Base-by-base conservation (phyloP, 495 filamentous ascomycete species). In the Extremus antarcticus region DNA sequence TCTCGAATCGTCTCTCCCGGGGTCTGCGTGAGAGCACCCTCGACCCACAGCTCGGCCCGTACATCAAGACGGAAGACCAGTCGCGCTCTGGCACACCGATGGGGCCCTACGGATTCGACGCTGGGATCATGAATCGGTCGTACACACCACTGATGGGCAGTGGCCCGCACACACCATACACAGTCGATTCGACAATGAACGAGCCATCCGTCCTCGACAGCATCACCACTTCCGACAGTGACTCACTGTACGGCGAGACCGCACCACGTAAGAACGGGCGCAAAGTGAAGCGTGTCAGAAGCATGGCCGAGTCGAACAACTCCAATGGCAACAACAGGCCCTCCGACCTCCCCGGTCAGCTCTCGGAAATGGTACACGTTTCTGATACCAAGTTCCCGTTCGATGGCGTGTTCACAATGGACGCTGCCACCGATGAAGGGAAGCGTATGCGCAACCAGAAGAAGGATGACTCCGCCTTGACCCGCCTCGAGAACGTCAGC, bases 381-480 rank as follows among this genome's bases (percentile, higher is more conserved):
- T n/a, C n/a, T n/a, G n/a, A n/a, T n/a, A n/a, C n/a, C n/a, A n/a
- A n/a, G n/a, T n/a, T n/a, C n/a, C n/a, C n/a, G n/a, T n/a, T n/a
- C n/a, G n/a, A n/a, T n/a, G n/a, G n/a, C n/a, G n/a, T n/a, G n/a
- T n/a, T n/a, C n/a, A n/a, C n/a, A n/a, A 35, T 35, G 29, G 90
- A 95, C 64, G 84, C 88, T 11, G 90, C 90, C 8, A 87, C 81
- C 0, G 74, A 80, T 51, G 78, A 85, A 47, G 85, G 85, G 74
- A 83, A 83, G 63, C 80, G 85, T 38, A 87, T 79, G 70, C 80
- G 90, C 40, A 95, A 95, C 63, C 90, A 95, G 67, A 85, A 85
- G 57, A 95, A 95, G 63, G 83, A 87, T 53, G 75, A 72, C 13
- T 83, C 77, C 7, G 79, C 87, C 20, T 57, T 94, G 21, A 77